Conservation (phyloP, 2,329 filamentous ascomycete genomes). For the Aureobasidium sp. region DNA sequence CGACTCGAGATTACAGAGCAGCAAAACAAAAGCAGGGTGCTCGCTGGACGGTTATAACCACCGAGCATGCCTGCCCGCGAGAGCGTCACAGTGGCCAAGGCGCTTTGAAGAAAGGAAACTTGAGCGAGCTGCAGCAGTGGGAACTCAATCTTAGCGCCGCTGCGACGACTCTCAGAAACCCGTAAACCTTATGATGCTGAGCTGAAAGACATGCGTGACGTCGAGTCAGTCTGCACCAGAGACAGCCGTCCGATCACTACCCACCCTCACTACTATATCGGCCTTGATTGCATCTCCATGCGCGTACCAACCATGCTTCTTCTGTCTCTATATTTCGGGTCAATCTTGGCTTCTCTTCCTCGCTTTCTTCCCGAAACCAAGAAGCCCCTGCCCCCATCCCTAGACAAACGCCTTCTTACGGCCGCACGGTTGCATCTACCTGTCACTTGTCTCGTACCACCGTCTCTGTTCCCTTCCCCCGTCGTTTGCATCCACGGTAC, state of each 20-base stretch:
- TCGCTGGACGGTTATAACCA: slow-evolving; percentile 5
- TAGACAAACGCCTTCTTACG: slow-evolving; percentile 6
- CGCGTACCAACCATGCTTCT: neutral
- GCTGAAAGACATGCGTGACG: neutral
- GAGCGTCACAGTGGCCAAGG: slow-evolving; percentile 6
- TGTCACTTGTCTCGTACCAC: slow-evolving; percentile 9
- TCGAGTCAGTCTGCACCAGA: neutral
- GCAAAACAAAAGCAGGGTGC: slow-evolving; percentile 9
- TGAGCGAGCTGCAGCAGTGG: slow-evolving; percentile 2
- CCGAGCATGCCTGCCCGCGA: neutral
- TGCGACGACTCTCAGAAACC: neutral
- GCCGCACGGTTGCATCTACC: slow-evolving; percentile 7
- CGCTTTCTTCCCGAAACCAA: slow-evolving; percentile 1
- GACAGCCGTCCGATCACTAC: neutral
- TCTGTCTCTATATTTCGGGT: neutral
- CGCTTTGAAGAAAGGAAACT: neutral
- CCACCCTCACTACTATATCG: neutral
- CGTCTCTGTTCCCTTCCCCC: slow-evolving; percentile 7
- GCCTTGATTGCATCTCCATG: neutral
- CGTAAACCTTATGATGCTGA: neutral
- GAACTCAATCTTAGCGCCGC: slow-evolving; percentile 8
- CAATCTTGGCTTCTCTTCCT: neutral
- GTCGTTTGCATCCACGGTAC: slow-evolving; percentile 6
- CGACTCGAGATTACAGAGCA: slow-evolving; percentile 12
- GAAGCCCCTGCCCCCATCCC: neutral